Percentiles rank a stretch among this genome's conserved stretches.
Evolutionary conservation across 495 filamentous ascomycete species (phyloP).

Genomic region (Penicillium malachiteum): DNA sequence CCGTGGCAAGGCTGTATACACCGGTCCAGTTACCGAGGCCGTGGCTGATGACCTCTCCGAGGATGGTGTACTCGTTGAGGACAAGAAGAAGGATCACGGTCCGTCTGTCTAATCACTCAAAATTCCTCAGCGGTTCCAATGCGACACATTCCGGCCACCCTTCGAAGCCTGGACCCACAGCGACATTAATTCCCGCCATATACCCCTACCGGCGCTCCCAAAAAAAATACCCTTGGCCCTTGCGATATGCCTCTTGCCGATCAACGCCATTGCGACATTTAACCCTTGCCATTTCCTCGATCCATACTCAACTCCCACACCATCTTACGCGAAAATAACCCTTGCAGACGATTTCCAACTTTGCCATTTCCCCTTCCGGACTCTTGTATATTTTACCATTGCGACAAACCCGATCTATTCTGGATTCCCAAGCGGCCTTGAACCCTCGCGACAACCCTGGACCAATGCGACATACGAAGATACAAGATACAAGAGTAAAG

Average conservation of each 20-base stretch:
- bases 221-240: not conserved
- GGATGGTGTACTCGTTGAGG: slow-evolving; percentile 5
- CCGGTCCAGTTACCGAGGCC: slow-evolving; percentile 19
- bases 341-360: not conserved
- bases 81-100: slow-evolving; percentile 11
- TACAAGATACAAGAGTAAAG: not conserved
- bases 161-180: not conserved
- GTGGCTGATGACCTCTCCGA: slow-evolving; percentile 17
- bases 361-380: not conserved
- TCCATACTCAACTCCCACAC: not conserved
- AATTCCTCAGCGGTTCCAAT: not conserved
- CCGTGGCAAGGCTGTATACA: slow-evolving; percentile 21
- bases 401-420: not conserved
- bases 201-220: not conserved
- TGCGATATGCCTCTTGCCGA: not conserved
- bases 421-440: not conserved
- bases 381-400: not conserved
- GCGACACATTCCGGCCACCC: slow-evolving; percentile 1
- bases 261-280: not conserved
- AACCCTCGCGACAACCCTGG: slow-evolving; percentile 2
- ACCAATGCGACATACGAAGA: not conserved
- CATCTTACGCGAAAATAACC: not conserved
- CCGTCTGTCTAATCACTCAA: slow-evolving; percentile 4
- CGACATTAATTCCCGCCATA: slow-evolving; percentile 1
- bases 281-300: not conserved